phyloP scores from a whole-genome alignment of 805 yeast species.

The Monosporozyma yasuniensis region DNA sequence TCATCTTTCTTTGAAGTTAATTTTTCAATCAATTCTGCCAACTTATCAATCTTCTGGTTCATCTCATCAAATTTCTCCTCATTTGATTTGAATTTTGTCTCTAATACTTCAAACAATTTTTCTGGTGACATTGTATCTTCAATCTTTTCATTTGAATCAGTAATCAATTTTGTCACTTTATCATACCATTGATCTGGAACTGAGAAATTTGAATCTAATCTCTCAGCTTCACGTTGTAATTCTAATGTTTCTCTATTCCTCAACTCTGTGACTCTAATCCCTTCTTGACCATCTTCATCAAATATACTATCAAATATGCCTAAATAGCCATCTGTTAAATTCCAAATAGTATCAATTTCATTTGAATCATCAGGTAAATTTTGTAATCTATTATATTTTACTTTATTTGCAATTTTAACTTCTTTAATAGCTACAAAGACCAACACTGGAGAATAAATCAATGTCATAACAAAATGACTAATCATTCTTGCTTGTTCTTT shows the following conservation, averaged over 20 bases:
- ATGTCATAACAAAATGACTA: slow-evolving; percentile 49
- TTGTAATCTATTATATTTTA: slow-evolving; percentile 57
- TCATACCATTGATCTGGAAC: slow-evolving; percentile 44
- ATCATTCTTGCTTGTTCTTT: slow-evolving; percentile 28
- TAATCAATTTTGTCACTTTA: slow-evolving; percentile 33
- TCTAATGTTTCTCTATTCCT: slow-evolving; percentile 28
- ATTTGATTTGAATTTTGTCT: background rate
- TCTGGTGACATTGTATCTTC: background rate
- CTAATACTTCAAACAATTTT: background rate
- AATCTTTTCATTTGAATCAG: background rate
- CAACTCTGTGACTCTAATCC: slow-evolving; percentile 30
- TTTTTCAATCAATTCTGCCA: slow-evolving; percentile 1
- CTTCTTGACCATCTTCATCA: slow-evolving; percentile 9
- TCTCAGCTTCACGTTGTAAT: slow-evolving; percentile 54
- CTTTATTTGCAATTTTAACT: slow-evolving; percentile 55
- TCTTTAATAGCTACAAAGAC: slow-evolving; percentile 55
- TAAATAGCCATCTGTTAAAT: slow-evolving; percentile 63
- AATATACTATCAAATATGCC: slow-evolving; percentile 27
- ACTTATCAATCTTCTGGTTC: slow-evolving; percentile 3
- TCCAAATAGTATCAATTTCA: slow-evolving; percentile 74
- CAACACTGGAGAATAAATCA: slow-evolving; percentile 62
- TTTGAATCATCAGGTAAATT: slow-evolving; percentile 70
- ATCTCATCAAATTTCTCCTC: slow-evolving; percentile 2
- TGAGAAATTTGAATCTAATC: slow-evolving; percentile 59
- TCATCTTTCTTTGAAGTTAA: background rate